These are phyloP conservation scores for Aristolochia californica DNA, from an alignment of 164 flowering plant species.

Conservation along the genomic window DNA sequence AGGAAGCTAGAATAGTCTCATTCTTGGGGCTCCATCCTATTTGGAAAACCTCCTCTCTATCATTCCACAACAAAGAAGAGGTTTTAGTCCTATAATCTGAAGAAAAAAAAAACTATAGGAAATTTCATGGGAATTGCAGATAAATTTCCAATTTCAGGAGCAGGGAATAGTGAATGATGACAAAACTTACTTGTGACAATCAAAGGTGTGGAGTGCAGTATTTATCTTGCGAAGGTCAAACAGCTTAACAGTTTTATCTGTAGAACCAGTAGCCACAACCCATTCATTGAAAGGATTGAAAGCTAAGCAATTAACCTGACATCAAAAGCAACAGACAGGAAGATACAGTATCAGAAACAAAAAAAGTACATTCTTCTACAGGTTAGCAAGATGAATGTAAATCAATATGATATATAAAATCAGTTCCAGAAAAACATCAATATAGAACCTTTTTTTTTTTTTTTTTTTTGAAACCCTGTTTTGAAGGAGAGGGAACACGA, in stretches of 20 bases:
- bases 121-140: background rate
- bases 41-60: constrained; percentile 94
- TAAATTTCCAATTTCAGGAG: background rate
- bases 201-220: constrained; percentile 77
- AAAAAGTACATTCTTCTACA: too few relatives aligned
- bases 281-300: constrained; percentile 95
- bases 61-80: background rate
- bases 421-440: too few relatives aligned
- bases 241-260: constrained; percentile 90
- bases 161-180: background rate
- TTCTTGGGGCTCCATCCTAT: constrained; percentile 95
- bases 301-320: constrained; percentile 88
- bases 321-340: background rate
- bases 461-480: too few relatives aligned
- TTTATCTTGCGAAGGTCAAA: constrained; percentile 84
- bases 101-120: background rate
- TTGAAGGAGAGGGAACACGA: too few relatives aligned
- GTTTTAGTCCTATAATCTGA: background rate
- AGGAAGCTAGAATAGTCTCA: constrained; percentile 92
- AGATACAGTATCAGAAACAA: too few relatives aligned
- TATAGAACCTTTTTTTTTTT: too few relatives aligned
- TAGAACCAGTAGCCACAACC: constrained; percentile 95
- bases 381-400: too few relatives aligned
- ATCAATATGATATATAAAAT: too few relatives aligned
- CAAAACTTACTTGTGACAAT: constrained; percentile 77